Conservation (phyloP, 176 grass and related monocot genomes). For the Secale cereale region DNA sequence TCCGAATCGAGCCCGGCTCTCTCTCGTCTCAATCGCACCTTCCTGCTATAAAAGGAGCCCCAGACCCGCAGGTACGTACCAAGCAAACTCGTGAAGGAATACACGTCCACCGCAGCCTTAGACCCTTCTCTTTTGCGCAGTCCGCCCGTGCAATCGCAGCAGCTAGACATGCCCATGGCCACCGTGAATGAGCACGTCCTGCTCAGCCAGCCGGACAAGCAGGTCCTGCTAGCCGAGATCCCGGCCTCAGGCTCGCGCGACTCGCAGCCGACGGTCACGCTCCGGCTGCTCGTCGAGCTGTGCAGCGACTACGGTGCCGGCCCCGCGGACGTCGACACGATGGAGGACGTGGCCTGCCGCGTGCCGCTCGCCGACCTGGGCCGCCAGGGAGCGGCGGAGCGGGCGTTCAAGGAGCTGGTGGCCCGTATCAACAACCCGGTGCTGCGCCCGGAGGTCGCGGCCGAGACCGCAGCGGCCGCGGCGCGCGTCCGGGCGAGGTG, state of each 20-base stretch:
- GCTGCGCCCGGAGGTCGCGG: constrained; percentile 8
- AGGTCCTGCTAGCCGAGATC: not conserved
- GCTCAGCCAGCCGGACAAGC: not conserved
- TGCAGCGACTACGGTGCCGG: not conserved
- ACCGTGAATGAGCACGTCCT: not conserved
- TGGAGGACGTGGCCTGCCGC: constrained; percentile 7
- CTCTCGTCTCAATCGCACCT: not conserved
- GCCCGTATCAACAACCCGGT: not conserved
- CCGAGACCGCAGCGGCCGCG: not conserved
- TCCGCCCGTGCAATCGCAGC: not conserved
- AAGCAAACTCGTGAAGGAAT: not conserved
- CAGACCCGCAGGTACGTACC: not conserved
- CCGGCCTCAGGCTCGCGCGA: not conserved
- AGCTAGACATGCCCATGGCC: too few relatives aligned
- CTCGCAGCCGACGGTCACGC: not conserved
- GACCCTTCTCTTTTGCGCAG: not conserved
- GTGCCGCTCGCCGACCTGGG: constrained; percentile 13
- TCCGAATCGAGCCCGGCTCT: not conserved
- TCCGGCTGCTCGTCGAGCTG: constrained; percentile 19
- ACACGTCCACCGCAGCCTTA: too few relatives aligned
- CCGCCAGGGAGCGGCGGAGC: not conserved
- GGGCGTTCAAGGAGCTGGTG: constrained; percentile 7
- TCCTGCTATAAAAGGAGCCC: not conserved
- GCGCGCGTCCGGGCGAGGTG: not conserved
- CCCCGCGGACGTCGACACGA: not conserved